Evolutionary conservation across 139 green algal species (phyloP), one percentile per base, ranked within the genome.

Genomic region (Coccomyxa sp.): DNA sequence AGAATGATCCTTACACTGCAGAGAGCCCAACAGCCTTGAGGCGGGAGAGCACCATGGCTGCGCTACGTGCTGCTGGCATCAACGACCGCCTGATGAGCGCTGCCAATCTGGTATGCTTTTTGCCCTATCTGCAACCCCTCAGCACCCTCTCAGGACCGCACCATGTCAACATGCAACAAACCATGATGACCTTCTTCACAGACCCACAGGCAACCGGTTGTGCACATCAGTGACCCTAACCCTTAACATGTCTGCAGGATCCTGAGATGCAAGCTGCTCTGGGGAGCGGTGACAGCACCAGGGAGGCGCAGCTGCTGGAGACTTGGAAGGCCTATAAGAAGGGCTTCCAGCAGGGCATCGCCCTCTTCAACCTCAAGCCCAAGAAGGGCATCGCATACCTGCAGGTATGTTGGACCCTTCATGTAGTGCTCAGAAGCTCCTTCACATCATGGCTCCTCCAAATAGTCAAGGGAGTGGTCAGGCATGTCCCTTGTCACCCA

Each of bases 321-420:
- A 84, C 84, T 70, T 89, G 85, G 81, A 93, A 94, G 79, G 88
- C 84, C 0, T 94, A 91, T 82, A 95, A 95, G 87, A 82, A 80
- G 18, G 87, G 85, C 64, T 89, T 91, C 74, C 87, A 95, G 82
- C 86, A 98, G 84, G 93, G 93, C 39, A 84, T 99, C 10, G 84
- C 82, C 38, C 89, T 98, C 58, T 99, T 99, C 89, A 99, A 99
- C 82, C 91, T 93, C 73, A 99, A 99, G 85, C 95, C 97, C 33
- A 94, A 95, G 77, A 99, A 98, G 84, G 97, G 95, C 50, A 83
- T 98, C 10, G 86, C 84, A 3, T 89, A 91, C 69, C 81, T 98
- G 82, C 90, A 95, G 80, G 86, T 87, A 34, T n/a, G n/a, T n/a
- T n/a, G n/a, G n/a, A n/a, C n/a, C n/a, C n/a, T n/a, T n/a, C n/a